Evolutionary conservation across 495 filamentous ascomycete genomes (phyloP), one percentile per base, ranked within the genome.

Genomic region (Daldinia grandis): DNA sequence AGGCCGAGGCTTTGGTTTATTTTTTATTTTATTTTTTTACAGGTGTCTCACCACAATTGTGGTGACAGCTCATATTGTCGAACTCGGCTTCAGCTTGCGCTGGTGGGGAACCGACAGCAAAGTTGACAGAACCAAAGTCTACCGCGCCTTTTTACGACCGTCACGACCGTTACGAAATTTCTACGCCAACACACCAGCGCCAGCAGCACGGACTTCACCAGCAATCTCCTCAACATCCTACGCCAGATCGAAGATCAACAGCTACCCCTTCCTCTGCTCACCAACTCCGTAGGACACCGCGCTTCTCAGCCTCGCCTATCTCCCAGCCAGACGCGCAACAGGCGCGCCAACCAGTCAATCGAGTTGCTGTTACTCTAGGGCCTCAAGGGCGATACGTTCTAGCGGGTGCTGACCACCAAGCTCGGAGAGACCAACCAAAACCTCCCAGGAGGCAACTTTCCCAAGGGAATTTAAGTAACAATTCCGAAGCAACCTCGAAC

Each of bases 61-160:
- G 81, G 81, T 83, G 80, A 79, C 67, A 58, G 58, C 75, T 78
- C 82, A 81, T 64, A 76, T 85, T 85, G 82, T 84, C 81, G 71
- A 67, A 81, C 75, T 74, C 67, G 63, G 75, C 79, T 68, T 70
- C 68, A 30, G 42, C 66, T 73, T 66, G 69, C 69, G 78, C 75
- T 69, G 78, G 68, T 70, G 68, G 68, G 65, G 72, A 77, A 76
- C 73, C 74, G 69, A 72, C 74, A 79, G 81, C 79, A 75, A 76
- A 79, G 77, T 79, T 78, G 78, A 78, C 79, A 62, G 76, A 78
- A 66, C 77, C 68, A 71, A 73, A 66, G 35, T 68, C 73, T 35
- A 55, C 70, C 35, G 55, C 64, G 12, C 67, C 72, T 47, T 76
- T 74, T 79, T 63, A 80, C 76, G 78, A 82, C 81, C 78, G 74